Percentiles rank a stretch among this genome's conserved stretches.
These are phyloP conservation scores for Chlorociboria aeruginascens DNA, from an alignment of 495 filamentous ascomycete species.

Conservation along the genomic window DNA sequence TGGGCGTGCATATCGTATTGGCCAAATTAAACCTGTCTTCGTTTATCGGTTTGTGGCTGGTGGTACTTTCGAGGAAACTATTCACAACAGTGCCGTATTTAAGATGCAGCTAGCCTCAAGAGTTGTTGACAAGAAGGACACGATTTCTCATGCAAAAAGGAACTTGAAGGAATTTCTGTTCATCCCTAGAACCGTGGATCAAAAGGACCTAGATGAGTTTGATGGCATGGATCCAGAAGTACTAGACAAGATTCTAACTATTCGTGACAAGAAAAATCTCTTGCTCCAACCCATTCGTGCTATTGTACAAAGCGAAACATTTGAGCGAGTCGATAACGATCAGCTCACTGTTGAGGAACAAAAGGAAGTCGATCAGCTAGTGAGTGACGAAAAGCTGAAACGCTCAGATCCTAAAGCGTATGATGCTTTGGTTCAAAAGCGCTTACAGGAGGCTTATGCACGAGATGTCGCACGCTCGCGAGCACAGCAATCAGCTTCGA, in stretches of 20 bases:
- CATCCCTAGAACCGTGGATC: conserved; percentile 37
- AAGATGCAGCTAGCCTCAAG: conserved; percentile 68
- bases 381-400: conserved; percentile 32
- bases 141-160: conserved; percentile 41
- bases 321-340: conserved; percentile 44
- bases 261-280: background rate
- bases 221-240: conserved; percentile 53
- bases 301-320: conserved; percentile 45
- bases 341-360: conserved; percentile 43
- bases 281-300: conserved; percentile 31
- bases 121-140: conserved; percentile 76
- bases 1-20: conserved; percentile 76
- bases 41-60: conserved; percentile 77
- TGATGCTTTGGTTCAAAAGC: background rate
- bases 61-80: conserved; percentile 65
- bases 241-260: conserved; percentile 52
- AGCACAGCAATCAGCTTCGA: background rate
- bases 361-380: conserved; percentile 30
- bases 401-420: conserved; percentile 33
- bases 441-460: background rate
- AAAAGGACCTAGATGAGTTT: conserved; percentile 39
- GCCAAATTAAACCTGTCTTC: conserved; percentile 71
- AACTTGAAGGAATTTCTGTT: conserved; percentile 42
- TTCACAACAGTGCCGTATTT: conserved; percentile 62
- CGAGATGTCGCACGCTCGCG: background rate